Base-by-base conservation (phyloP, 2,329 filamentous ascomycete genomes). In the Neodidymelliopsis sp. region DNA sequence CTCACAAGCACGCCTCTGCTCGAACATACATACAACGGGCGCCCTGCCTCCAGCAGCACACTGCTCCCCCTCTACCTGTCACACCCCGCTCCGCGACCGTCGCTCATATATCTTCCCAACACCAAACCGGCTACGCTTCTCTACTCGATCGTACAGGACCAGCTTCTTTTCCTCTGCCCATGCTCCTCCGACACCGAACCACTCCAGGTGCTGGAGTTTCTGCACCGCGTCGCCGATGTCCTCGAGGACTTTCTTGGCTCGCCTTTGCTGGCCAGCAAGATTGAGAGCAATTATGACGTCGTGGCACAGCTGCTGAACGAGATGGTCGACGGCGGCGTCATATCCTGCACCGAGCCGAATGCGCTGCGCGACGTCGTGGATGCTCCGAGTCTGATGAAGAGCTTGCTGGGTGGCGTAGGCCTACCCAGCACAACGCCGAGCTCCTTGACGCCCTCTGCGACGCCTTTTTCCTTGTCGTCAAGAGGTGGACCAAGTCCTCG, bases 231-330 rank as follows among this genome's bases (percentile, higher is more conserved):
- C 22, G 85, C 96, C 67, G 94, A 99, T 79, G 87, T 89, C 10
- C 83, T 99, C 24, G 93, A 97, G 75, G 93, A 97, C 68, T 97
- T 97, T 70, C 81, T 99, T 6, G 92, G 93, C 49, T 86, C 90
- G 34, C 94, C 94, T 11, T 76, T 99, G 37, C 78, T 97, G 48
- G 87, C 91, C 15, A 84, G 83, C 68, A 96, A 94, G 77, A 88
- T 99, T 57, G 91, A 97, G 74, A 83, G 80, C 60, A 91, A 85
- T 73, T 97, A 97, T 75, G 90, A 97, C 83, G 87, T 97, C 20
- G 89, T 95, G 24, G 92, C 92, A 13, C 94, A 99, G 75, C 77
- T 99, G 19, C 80, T 97, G 50, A 90, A 87, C 54, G 94, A 99
- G 75, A 96, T 99, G 89, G 97, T 94, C 71, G 94, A 99, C 79